phyloP scores from a whole-genome alignment of 371 early-diverging fungal species.

The Phascolomyces articulosus region DNA sequence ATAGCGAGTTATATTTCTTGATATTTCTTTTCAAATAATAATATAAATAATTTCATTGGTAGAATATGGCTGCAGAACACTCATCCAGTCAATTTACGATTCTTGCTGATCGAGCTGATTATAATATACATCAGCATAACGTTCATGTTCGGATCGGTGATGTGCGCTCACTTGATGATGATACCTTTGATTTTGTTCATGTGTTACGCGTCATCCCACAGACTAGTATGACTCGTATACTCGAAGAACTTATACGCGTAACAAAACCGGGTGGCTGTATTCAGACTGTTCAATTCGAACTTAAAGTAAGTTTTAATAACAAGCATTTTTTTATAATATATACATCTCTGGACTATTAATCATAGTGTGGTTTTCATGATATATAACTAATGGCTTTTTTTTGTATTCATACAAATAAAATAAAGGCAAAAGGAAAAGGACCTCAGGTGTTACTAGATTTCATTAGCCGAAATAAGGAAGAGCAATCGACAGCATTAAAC shows the following conservation, averaged over 20 bases:
- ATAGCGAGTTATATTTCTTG: no score
- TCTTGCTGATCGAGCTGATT: not conserved
- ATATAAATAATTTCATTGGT: no score
- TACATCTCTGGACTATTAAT: no score
- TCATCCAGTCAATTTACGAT: conserved; percentile 5
- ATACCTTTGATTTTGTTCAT: conserved; percentile 14
- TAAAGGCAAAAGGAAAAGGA: conserved; percentile 2
- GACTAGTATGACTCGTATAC: not conserved
- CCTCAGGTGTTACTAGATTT: not conserved
- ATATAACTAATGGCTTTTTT: no score
- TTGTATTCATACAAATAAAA: not conserved
- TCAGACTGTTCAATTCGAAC: conserved; percentile 13
- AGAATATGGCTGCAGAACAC: conserved; percentile 13
- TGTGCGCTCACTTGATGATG: not conserved
- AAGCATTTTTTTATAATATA: no score
- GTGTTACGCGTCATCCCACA: conserved; percentile 7
- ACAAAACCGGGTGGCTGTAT: conserved; percentile 14
- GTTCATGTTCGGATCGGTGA: conserved; percentile 6
- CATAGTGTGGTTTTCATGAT: no score
- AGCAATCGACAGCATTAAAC: not conserved
- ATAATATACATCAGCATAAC: conserved; percentile 3
- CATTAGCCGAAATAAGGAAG: not conserved
- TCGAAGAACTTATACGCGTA: conserved; percentile 5
- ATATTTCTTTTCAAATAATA: no score
- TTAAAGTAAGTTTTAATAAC: conserved; percentile 9